phyloP scores from a whole-genome alignment of 2,329 filamentous ascomycete species.

The Metarhizium humberi region DNA sequence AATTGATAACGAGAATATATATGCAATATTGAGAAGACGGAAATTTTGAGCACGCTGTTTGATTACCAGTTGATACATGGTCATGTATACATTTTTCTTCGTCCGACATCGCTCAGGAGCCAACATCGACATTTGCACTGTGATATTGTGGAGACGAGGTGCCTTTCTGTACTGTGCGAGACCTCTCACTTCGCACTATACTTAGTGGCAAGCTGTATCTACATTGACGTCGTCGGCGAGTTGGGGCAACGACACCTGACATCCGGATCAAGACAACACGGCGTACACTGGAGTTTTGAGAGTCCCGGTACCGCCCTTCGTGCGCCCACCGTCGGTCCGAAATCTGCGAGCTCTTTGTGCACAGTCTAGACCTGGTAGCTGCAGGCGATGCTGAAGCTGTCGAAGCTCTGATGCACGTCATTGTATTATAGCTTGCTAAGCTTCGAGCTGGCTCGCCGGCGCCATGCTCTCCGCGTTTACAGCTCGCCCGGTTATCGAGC shows the following conservation, averaged over 20 bases:
- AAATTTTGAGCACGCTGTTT: no score
- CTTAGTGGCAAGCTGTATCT: neutral
- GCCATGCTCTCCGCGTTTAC: constrained; percentile 96
- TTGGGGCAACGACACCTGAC: neutral
- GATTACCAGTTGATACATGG: no score
- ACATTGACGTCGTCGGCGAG: constrained; percentile 19
- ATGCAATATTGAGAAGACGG: neutral
- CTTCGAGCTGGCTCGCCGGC: constrained; percentile 31
- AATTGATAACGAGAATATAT: neutral
- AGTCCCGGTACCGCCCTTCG: neutral
- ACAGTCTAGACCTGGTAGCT: neutral
- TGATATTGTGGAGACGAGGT: neutral
- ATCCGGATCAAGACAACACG: neutral
- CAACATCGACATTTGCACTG: neutral
- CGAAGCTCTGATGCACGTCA: constrained; percentile 20
- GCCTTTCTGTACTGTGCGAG: neutral
- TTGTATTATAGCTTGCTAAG: constrained; percentile 18
- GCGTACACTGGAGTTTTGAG: neutral
- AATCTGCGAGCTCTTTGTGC: neutral
- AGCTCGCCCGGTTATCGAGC: constrained; percentile 92
- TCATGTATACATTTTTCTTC: no score
- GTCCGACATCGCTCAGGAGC: no score
- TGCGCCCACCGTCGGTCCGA: neutral
- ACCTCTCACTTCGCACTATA: neutral
- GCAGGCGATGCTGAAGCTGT: neutral